These are phyloP conservation scores for Moelleriella libera DNA, from an alignment of 2,329 filamentous ascomycete genomes.

Conservation along the genomic window DNA sequence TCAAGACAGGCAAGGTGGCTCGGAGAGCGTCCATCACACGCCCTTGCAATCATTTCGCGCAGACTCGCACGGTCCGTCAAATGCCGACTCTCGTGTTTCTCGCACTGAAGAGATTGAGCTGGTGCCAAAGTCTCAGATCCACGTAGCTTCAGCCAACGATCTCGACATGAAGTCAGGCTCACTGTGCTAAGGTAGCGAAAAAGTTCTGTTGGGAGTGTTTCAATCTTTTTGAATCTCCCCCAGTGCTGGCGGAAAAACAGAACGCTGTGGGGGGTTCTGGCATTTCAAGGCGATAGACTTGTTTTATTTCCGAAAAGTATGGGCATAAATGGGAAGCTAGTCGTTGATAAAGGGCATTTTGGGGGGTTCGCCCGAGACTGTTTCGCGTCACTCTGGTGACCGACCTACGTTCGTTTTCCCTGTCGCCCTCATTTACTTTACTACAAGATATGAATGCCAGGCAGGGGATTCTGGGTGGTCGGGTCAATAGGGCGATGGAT, in stretches of 20 bases:
- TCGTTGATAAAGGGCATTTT: neutral
- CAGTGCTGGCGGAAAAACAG: no score
- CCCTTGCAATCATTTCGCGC: constrained; percentile 10
- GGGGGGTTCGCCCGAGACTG: neutral
- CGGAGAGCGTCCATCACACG: constrained; percentile 13
- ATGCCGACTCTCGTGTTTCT: no score
- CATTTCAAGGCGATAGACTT: no score
- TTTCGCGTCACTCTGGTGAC: no score
- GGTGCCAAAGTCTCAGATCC: neutral
- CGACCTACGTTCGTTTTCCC: no score
- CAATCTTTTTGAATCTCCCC: no score
- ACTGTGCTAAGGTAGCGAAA: neutral
- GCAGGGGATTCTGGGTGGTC: no score
- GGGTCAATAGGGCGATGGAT: no score
- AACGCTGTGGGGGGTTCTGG: no score
- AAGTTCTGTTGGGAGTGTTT: neutral
- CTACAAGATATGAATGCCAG: no score
- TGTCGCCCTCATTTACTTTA: no score
- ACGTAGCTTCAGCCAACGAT: neutral
- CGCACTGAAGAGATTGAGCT: neutral
- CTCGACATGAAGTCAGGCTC: neutral
- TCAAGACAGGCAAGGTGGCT: neutral
- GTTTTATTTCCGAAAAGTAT: no score
- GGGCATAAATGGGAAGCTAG: neutral
- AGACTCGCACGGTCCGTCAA: constrained; percentile 8